Percentiles rank a stretch among this genome's conserved stretches.
Evolutionary conservation across 2,329 filamentous ascomycete genomes (phyloP).

Genomic region (Hypocrella siamensis): DNA sequence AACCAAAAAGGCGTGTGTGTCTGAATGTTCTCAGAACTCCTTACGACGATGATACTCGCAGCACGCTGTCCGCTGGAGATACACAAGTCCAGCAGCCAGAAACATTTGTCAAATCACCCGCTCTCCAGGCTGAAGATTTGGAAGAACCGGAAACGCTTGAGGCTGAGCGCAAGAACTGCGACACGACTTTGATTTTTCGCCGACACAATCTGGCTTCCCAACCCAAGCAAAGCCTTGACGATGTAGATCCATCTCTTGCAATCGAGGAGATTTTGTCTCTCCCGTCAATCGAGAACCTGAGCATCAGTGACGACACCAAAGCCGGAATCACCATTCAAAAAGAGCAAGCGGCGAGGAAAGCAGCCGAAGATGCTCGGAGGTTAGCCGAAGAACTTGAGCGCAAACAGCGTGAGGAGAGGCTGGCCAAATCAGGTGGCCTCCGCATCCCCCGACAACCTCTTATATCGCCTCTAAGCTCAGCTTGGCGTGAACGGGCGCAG

Average conservation of each 20-base stretch:
- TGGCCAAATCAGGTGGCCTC: conserved; percentile 15
- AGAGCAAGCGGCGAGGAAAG: conserved; percentile 8
- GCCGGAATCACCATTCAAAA: conserved; percentile 4
- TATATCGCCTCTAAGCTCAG: conserved; percentile 11
- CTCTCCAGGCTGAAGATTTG: too few species aligned
- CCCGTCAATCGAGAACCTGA: conserved; percentile 11
- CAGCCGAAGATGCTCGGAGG: conserved; percentile 11
- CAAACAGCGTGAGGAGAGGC: conserved; percentile 8
- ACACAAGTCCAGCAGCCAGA: too few species aligned
- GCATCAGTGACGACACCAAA: conserved; percentile 13
- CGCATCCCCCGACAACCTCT: conserved; percentile 13
- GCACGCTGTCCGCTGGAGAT: too few species aligned
- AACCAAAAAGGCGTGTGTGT: conserved; percentile 11
- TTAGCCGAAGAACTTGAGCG: conserved; percentile 10
- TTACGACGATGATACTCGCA: conserved; percentile 1
- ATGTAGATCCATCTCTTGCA: conserved; percentile 6
- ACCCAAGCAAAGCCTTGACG: background rate
- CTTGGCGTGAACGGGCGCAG: conserved; percentile 12
- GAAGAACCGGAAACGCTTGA: too few species aligned
- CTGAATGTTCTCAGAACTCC: conserved; percentile 9
- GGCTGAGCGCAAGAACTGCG: too few species aligned
- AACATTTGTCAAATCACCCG: too few species aligned
- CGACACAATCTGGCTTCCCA: background rate
- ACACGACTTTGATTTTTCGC: conserved; percentile 1
- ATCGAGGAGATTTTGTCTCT: conserved; percentile 12